Evolutionary conservation across 202 grass and related monocot genomes (phyloP), one percentile per base, ranked within the genome.

Genomic region (Panicum hallii): DNA sequence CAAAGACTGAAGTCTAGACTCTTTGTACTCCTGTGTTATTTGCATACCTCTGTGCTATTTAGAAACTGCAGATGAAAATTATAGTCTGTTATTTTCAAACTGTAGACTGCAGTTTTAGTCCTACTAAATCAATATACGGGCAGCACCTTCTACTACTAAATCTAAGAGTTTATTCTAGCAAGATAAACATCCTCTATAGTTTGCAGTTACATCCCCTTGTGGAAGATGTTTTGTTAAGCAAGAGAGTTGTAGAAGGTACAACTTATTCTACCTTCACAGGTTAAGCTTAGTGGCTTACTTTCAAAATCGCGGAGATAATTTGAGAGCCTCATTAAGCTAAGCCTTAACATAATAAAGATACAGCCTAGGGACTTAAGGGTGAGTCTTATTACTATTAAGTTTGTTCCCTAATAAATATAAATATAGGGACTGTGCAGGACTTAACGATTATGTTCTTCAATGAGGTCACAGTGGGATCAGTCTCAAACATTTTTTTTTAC

Each of bases 151-250:
- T 55, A 62, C 16, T 42, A 17, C 34, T 74, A 20, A 47, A 67
- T 30, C 20, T 17, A 9, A 61, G 26, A 19, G 58, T 13, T 60
- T 67, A 14, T 19, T 78, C 47, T 66, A 14, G 49, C 32, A 60
- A 62, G 16, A 74, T 44, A 79, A 86, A 79, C 19, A 55, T 49
- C 68, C 54, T 19, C 15, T 69, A 5, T 44, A 11, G 9, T 44
- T 58, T 74, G 38, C 26, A 50, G 28, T 40, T 79, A 30, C 22
- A 80, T 79, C 44, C 50, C 26, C 12, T 85, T 72, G 14, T 23
- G 70, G 26, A 57, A 11, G 70, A 34, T 54, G 53, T 66, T 84
- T 64, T 40, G 56, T 44, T 72, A 72, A 79, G 67, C 49, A 67
- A 56, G 9, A 52, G 82, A 8, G 48, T 53, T 67, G 50, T 82